Conservation (phyloP, 495 filamentous ascomycete genomes). For the Tetracladium setigerum region DNA sequence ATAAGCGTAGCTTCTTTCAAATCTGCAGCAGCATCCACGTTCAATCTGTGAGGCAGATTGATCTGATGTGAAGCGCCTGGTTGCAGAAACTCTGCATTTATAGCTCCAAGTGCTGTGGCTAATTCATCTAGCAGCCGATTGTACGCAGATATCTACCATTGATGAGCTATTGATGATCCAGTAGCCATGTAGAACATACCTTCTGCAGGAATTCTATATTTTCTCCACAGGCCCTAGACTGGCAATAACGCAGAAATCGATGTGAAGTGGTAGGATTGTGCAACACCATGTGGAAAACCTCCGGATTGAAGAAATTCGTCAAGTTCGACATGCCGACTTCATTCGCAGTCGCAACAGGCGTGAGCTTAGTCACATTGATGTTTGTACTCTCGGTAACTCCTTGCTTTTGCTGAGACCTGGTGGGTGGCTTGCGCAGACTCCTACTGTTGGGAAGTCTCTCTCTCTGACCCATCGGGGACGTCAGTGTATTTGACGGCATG, state of each 20-base stretch:
- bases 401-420: no score
- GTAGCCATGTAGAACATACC: constrained; percentile 11
- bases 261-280: constrained; percentile 38
- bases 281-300: constrained; percentile 35
- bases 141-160: constrained; percentile 27
- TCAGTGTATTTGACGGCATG: no score
- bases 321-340: constrained; percentile 4
- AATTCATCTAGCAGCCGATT: constrained; percentile 30
- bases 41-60: constrained; percentile 25
- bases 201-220: constrained; percentile 39
- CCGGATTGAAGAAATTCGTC: constrained; percentile 32
- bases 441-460: no score
- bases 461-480: no score
- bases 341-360: background rate
- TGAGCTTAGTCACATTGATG: no score
- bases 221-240: constrained; percentile 34
- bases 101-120: constrained; percentile 28
- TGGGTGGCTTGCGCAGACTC: no score
- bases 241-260: constrained; percentile 31
- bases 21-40: constrained; percentile 24
- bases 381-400: no score
- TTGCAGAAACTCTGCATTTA: constrained; percentile 29
- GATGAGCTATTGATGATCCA: background rate
- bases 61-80: constrained; percentile 30
- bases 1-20: constrained; percentile 26